Evolutionary conservation across 108 stramenopile genomes (phyloP).

Genomic region (Schizochytrium sp.): DNA sequence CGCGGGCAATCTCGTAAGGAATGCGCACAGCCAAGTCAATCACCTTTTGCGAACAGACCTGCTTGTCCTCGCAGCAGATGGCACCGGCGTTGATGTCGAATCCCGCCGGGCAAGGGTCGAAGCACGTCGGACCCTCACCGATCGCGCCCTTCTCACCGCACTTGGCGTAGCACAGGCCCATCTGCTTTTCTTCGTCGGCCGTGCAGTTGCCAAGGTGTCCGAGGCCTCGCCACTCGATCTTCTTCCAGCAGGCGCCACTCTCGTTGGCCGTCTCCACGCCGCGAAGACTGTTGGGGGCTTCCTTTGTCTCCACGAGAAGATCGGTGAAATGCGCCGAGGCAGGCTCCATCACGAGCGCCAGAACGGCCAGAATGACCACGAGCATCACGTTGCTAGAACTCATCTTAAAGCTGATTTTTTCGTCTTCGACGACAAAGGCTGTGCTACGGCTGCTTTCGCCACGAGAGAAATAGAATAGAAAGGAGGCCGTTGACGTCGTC

Average conservation of each 20-base stretch:
- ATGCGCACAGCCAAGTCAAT: background rate
- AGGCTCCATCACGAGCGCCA: background rate
- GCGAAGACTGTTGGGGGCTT: background rate
- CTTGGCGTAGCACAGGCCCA: background rate
- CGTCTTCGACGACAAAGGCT: too few relatives aligned
- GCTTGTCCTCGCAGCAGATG: slow-evolving; percentile 1
- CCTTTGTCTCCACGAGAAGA: background rate
- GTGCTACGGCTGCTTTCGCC: too few relatives aligned
- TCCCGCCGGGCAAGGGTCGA: background rate
- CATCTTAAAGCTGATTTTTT: background rate
- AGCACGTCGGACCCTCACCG: background rate
- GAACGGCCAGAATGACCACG: background rate
- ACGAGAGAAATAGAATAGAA: too few relatives aligned
- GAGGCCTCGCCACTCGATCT: background rate
- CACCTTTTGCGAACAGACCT: background rate
- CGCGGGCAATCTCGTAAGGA: background rate
- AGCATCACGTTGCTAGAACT: background rate
- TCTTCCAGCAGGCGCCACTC: background rate
- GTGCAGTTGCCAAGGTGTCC: background rate
- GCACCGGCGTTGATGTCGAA: background rate
- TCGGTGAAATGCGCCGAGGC: background rate
- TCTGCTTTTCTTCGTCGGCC: background rate
- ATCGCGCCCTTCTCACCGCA: background rate
- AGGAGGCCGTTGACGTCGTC: too few relatives aligned
- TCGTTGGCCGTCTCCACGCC: background rate